phyloP scores from a whole-genome alignment of 2,329 filamentous ascomycete species.

The Diaporthe eres region DNA sequence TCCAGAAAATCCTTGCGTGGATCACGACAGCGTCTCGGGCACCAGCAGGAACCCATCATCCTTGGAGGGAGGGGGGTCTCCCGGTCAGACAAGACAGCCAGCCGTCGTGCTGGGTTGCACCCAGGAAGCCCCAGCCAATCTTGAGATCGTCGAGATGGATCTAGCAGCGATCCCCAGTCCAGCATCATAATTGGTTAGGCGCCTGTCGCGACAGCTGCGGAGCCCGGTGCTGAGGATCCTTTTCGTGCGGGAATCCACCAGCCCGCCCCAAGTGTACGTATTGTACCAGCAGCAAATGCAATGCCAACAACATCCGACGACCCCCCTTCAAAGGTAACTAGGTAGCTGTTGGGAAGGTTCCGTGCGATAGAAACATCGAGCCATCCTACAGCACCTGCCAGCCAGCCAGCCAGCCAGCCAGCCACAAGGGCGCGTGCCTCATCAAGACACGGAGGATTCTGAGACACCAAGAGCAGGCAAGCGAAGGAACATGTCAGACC shows the following conservation, averaged over 20 bases:
- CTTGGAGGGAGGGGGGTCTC: neutral
- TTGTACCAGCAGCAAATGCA: slow-evolving; percentile 18
- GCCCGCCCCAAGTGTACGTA: neutral
- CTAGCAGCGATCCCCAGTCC: slow-evolving; percentile 42
- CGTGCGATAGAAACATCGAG: slow-evolving; percentile 2
- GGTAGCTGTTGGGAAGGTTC: neutral
- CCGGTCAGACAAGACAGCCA: slow-evolving; percentile 33
- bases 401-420: too few relatives aligned
- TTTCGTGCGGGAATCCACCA: slow-evolving; percentile 21
- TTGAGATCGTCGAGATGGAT: slow-evolving; percentile 40
- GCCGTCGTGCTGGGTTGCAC: slow-evolving; percentile 14
- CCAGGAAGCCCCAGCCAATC: slow-evolving; percentile 33
- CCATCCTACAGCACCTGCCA: neutral
- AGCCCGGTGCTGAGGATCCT: slow-evolving; percentile 30
- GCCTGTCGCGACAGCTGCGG: slow-evolving; percentile 40
- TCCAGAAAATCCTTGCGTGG: slow-evolving; percentile 34
- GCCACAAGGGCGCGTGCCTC: slow-evolving; percentile 10
- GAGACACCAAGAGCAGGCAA: slow-evolving; percentile 18
- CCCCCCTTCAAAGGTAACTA: neutral
- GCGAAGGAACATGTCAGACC: neutral
- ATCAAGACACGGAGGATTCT: slow-evolving; percentile 6
- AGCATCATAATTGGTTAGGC: slow-evolving; percentile 36
- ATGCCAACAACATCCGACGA: slow-evolving; percentile 18
- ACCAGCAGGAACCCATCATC: slow-evolving; percentile 28
- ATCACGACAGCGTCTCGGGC: slow-evolving; percentile 31